Evolutionary conservation across 2,329 filamentous ascomycete genomes (phyloP).

Genomic region (Hymenoscyphus scutula): DNA sequence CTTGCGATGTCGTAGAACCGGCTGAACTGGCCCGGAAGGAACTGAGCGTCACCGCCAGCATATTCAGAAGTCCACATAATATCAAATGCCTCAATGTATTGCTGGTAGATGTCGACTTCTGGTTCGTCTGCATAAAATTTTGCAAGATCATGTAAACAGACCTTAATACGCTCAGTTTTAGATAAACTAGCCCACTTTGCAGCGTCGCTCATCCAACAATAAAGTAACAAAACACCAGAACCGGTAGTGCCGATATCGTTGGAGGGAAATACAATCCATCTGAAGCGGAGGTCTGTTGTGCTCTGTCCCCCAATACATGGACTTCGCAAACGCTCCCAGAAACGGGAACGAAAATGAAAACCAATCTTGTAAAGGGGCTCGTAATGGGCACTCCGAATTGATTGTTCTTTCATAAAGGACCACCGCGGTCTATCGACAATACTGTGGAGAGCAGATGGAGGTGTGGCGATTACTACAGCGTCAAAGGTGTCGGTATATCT

Average conservation of each 20-base stretch:
- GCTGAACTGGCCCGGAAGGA: background rate
- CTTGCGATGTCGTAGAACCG: background rate
- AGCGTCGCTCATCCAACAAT: background rate
- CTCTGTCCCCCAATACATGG: background rate
- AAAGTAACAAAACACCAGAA: background rate
- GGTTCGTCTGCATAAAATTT: background rate
- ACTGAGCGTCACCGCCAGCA: background rate
- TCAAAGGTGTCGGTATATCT: too few species aligned
- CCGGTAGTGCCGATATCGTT: background rate
- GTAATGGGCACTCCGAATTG: background rate
- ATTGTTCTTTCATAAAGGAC: background rate
- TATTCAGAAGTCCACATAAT: background rate
- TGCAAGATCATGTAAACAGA: background rate
- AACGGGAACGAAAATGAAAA: background rate
- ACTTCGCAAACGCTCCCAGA: background rate
- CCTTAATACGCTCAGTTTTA: background rate
- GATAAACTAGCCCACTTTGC: too few species aligned
- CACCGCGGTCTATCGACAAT: background rate
- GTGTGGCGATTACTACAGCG: too few species aligned
- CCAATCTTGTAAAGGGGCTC: background rate
- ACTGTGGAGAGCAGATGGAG: too few species aligned
- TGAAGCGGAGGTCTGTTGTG: background rate
- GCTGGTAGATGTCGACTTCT: background rate
- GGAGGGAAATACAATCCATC: background rate
- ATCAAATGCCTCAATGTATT: background rate